phyloP scores from a whole-genome alignment of 1,284 basidiomycete genomes.

The Cutaneotrichosporon mucoides region DNA sequence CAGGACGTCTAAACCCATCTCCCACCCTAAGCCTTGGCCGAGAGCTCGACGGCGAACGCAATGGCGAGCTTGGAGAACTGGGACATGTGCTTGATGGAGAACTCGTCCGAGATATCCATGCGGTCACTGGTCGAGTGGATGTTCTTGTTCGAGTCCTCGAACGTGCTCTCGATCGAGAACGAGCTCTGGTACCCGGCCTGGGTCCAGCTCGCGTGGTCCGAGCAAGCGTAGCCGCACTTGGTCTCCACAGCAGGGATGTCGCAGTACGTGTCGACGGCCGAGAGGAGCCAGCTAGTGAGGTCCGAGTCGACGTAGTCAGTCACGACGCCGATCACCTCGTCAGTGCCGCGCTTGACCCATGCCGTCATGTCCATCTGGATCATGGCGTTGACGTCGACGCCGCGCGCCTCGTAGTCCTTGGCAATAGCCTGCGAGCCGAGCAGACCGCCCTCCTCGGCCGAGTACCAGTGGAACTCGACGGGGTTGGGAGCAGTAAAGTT shows the following conservation, averaged over 20 bases:
- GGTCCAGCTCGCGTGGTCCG: slow-evolving; percentile 73
- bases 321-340: slow-evolving; percentile 84
- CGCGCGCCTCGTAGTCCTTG: slow-evolving; percentile 63
- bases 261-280: slow-evolving; percentile 64
- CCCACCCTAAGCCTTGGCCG: not conserved
- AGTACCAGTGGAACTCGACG: slow-evolving; percentile 95
- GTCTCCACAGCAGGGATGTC: slow-evolving; percentile 50
- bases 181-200: slow-evolving; percentile 79
- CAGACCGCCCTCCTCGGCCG: slow-evolving; percentile 90
- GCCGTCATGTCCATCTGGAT: slow-evolving; percentile 83
- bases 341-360: slow-evolving; percentile 86
- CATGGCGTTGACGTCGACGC: slow-evolving; percentile 76
- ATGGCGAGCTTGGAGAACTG: slow-evolving; percentile 82
- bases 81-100: slow-evolving; percentile 61
- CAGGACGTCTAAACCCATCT: not conserved
- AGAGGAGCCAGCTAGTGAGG: slow-evolving; percentile 70
- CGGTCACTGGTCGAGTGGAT: slow-evolving; percentile 80
- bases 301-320: slow-evolving; percentile 74
- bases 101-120: slow-evolving; percentile 72
- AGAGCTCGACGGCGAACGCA: slow-evolving; percentile 74
- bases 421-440: slow-evolving; percentile 92
- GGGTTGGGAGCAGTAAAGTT: slow-evolving; percentile 68
- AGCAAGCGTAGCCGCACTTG: slow-evolving; percentile 90
- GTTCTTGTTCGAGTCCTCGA: slow-evolving; percentile 60
- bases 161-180: slow-evolving; percentile 61